Base-by-base conservation (phyloP, 1,284 basidiomycete genomes). In the Erythrobasidium hasegawianum region DNA sequence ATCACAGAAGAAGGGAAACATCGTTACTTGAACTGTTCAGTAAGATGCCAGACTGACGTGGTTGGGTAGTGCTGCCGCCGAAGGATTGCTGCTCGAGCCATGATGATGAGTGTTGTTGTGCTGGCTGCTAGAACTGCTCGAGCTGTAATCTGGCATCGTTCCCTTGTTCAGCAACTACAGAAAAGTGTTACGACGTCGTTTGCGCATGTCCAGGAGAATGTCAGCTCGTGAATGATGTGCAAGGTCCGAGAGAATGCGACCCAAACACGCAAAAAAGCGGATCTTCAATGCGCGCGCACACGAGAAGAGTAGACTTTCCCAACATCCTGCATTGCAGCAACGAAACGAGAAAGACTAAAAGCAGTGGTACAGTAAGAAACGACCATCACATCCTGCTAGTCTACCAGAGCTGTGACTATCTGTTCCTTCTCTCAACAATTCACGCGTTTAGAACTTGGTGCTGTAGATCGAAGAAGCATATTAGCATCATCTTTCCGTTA, bases 21-120 rank as follows among this genome's bases (percentile, higher is more conserved):
- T n/a, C n/a, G n/a, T n/a, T n/a, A n/a, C n/a, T n/a, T n/a, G n/a
- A n/a, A n/a, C n/a, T n/a, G n/a, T n/a, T n/a, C n/a, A n/a, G n/a
- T n/a, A n/a, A n/a, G n/a, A n/a, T n/a, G 13, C 47, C 14, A 38
- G 5, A 64, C 69, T 64, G 43, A 71, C 71, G 56, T 68, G 70
- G 70, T 72, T 67, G 16, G 70, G 70, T 27, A 72, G 56, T 1
- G 70, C 69, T 22, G 56, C 27, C 22, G 62, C 41, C 26, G 53
- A 45, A 9, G 39, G 50, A 16, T 16, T 3, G 54, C 54, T 27
- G 7, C 14, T 18, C n/a, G n/a, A n/a, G n/a, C n/a, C n/a, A n/a
- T n/a, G n/a, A n/a, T n/a, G n/a, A n/a, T n/a, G n/a, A n/a, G n/a
- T n/a, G n/a, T n/a, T n/a, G n/a, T n/a, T n/a, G n/a, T n/a, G n/a